These are phyloP conservation scores for Pseudopyrenochaeta lycopersici DNA, from an alignment of 2,329 filamentous ascomycete species.

Conservation along the genomic window DNA sequence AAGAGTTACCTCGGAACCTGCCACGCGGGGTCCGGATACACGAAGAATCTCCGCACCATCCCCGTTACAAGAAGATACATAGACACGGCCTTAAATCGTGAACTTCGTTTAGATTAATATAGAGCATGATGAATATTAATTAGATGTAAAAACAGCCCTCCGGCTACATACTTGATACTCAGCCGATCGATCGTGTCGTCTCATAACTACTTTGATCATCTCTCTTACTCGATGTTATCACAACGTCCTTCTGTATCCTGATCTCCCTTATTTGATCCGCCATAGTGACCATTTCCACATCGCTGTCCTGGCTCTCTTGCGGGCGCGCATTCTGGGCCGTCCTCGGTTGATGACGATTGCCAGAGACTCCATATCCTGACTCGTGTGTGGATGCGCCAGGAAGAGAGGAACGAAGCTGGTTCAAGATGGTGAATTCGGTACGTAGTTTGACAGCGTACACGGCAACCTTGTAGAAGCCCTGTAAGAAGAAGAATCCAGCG, in stretches of 20 bases:
- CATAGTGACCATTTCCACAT: slow-evolving; percentile 10
- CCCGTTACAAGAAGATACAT: neutral
- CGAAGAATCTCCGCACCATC: neutral
- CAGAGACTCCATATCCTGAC: neutral
- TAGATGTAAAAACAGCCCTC: neutral
- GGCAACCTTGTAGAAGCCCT: slow-evolving; percentile 50
- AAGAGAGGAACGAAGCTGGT: slow-evolving; percentile 37
- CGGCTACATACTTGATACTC: neutral
- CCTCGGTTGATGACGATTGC: neutral
- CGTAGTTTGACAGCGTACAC: slow-evolving; percentile 58
- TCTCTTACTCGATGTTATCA: neutral
- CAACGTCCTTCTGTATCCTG: slow-evolving; percentile 1
- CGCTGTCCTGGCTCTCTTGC: slow-evolving; percentile 7
- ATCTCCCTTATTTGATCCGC: neutral
- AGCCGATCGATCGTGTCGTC: neutral
- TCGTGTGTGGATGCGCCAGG: slow-evolving; percentile 12
- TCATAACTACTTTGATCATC: neutral
- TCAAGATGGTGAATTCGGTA: slow-evolving; percentile 63
- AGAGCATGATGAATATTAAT: neutral
- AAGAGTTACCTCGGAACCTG: neutral
- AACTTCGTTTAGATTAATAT: neutral
- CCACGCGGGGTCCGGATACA: neutral
- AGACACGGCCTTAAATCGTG: neutral
- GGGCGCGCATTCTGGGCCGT: neutral
- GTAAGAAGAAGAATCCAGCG: slow-evolving; percentile 48